A percentile compares a stretch with the other conserved stretches of the same genome.
These are phyloP conservation scores for Aspergillus tubingensis DNA, from an alignment of 2,329 filamentous ascomycete species.

Conservation along the genomic window DNA sequence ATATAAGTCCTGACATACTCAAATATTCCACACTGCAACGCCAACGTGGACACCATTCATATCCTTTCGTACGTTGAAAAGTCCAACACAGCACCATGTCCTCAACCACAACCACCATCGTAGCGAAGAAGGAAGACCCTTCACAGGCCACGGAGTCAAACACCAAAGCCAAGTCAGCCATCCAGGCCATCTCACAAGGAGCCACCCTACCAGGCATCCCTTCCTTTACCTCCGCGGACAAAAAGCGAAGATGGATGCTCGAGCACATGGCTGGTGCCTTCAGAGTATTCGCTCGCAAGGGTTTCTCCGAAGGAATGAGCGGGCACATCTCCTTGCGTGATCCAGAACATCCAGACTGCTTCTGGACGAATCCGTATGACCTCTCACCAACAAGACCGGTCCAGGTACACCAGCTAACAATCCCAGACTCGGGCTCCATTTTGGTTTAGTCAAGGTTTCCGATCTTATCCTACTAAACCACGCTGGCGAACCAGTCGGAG, in stretches of 20 bases:
- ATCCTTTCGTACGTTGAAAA: no score
- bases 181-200: slow-evolving; percentile 9
- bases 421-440: slow-evolving; percentile 5
- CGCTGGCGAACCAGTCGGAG: slow-evolving; percentile 45
- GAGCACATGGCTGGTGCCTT: slow-evolving; percentile 50
- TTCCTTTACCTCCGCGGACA: slow-evolving; percentile 3
- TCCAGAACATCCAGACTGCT: slow-evolving; percentile 34
- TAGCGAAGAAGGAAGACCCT: not conserved
- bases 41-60: not conserved
- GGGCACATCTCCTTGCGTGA: slow-evolving; percentile 50
- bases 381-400: no score
- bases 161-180: not conserved
- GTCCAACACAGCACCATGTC: not conserved
- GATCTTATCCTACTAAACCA: slow-evolving; percentile 50
- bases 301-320: slow-evolving; percentile 23
- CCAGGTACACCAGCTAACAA: no score
- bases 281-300: slow-evolving; percentile 21
- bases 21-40: not conserved
- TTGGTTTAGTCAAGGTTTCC: slow-evolving; percentile 30
- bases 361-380: slow-evolving; percentile 43
- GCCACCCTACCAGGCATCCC: slow-evolving; percentile 5
- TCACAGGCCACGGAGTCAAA: not conserved
- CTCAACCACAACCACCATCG: not conserved
- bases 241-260: slow-evolving; percentile 8
- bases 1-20: not conserved